Conservation (phyloP, 306 rosid genomes). For the Oemleria cerasiformis region DNA sequence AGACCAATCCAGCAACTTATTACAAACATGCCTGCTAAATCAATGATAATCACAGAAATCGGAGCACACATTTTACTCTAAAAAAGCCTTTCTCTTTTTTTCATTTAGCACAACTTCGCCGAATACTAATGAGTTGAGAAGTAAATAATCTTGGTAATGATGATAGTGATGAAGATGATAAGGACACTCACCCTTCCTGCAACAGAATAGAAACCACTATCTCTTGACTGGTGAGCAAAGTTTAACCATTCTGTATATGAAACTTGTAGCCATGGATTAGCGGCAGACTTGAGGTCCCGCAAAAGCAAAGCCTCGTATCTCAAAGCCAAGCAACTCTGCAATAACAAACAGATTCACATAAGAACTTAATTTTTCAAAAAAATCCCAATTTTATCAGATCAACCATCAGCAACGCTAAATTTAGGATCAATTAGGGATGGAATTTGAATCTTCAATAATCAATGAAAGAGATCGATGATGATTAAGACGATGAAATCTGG, state of each 20-base stretch:
- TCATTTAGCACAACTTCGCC: background rate
- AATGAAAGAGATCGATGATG: background rate
- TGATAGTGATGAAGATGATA: background rate
- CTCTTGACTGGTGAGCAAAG: conserved; percentile 57
- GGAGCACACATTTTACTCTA: background rate
- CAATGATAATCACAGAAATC: background rate
- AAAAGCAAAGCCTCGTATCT: conserved; percentile 79
- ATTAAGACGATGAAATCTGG: background rate
- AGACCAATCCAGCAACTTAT: background rate
- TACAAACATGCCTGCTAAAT: background rate
- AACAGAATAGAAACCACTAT: conserved; percentile 53
- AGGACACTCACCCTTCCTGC: conserved; percentile 45
- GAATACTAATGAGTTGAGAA: background rate
- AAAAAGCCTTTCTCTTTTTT: background rate
- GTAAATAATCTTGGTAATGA: background rate
- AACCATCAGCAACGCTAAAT: background rate
- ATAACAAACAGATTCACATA: conserved; percentile 8
- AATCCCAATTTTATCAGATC: background rate
- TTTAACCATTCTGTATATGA: conserved; percentile 59
- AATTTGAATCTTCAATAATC: background rate
- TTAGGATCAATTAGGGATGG: background rate
- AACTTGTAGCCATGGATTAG: conserved; percentile 53
- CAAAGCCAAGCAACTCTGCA: conserved; percentile 82
- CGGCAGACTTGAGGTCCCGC: conserved; percentile 53
- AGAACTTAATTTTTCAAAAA: background rate